These are phyloP conservation scores for Huntiella decipiens DNA, from an alignment of 2,329 filamentous ascomycete genomes.

Conservation along the genomic window DNA sequence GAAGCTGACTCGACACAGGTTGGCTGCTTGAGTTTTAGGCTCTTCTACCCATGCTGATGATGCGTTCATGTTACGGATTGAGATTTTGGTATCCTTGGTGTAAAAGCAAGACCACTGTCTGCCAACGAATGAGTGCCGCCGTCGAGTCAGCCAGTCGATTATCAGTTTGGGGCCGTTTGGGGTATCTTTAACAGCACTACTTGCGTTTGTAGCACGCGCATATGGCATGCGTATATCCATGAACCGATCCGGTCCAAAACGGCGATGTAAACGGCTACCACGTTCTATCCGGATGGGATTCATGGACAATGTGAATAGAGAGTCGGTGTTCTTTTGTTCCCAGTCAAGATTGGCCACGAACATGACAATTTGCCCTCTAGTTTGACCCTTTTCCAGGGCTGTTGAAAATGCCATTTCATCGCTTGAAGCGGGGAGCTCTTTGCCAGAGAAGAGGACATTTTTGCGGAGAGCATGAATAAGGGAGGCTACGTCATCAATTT, in stretches of 20 bases:
- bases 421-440: conserved; percentile 27
- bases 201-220: conserved; percentile 17
- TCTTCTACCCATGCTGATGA: conserved; percentile 11
- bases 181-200: conserved; percentile 15
- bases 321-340: conserved; percentile 18
- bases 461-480: conserved; percentile 16
- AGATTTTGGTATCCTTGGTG: conserved; percentile 22
- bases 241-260: conserved; percentile 39
- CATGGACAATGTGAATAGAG: conserved; percentile 28
- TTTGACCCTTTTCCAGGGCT: conserved; percentile 21
- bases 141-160: conserved; percentile 23
- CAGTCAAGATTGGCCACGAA: conserved; percentile 25
- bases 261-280: conserved; percentile 31
- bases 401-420: conserved; percentile 26
- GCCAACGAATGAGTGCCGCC: conserved; percentile 25
- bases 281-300: conserved; percentile 29
- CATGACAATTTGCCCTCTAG: conserved; percentile 21
- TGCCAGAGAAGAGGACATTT: conserved; percentile 24
- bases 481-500: background rate
- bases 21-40: conserved; percentile 17
- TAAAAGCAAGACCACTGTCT: conserved; percentile 31
- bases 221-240: conserved; percentile 35
- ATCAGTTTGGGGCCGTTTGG: conserved; percentile 12
- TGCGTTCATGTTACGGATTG: conserved; percentile 17
- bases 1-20: conserved; percentile 28